These are phyloP conservation scores for Taphrina communis DNA, from an alignment of 1,139 yeast genomes.

Conservation along the genomic window DNA sequence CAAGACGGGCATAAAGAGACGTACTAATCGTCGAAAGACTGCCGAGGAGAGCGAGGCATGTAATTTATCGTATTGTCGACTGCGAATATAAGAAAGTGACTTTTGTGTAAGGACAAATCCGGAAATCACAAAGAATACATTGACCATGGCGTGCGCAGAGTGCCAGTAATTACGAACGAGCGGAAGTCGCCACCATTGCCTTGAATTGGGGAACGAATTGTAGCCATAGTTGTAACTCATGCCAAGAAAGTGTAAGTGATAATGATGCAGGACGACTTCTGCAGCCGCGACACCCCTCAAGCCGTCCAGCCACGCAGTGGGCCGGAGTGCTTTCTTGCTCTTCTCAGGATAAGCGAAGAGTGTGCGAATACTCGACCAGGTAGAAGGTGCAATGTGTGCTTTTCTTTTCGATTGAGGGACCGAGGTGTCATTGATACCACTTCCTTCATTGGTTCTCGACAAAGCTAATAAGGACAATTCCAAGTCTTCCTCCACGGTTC, in stretches of 20 bases:
- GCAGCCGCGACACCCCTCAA: conserved; percentile 30
- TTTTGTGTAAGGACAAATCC: conserved; percentile 34
- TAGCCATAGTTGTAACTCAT: conserved; percentile 15
- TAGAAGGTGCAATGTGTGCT: background rate
- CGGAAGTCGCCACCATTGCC: conserved; percentile 38
- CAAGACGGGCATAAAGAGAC: conserved; percentile 19
- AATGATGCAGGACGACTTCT: conserved; percentile 37
- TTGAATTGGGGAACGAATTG: conserved; percentile 11
- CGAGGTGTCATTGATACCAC: background rate
- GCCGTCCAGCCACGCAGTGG: conserved; percentile 39
- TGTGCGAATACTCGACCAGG: background rate
- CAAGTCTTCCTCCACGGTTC: background rate
- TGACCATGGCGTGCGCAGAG: conserved; percentile 39
- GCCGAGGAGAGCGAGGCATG: conserved; percentile 29
- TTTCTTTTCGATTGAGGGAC: background rate
- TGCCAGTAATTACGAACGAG: conserved; percentile 29
- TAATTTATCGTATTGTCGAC: conserved; percentile 25
- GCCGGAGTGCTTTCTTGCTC: conserved; percentile 4
- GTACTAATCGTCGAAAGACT: conserved; percentile 20
- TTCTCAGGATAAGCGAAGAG: conserved; percentile 14
- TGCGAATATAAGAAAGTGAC: conserved; percentile 19
- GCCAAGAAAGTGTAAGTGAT: conserved; percentile 29
- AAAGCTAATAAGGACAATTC: conserved; percentile 1
- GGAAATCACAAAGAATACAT: conserved; percentile 36
- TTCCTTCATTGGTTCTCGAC: background rate